Evolutionary conservation across 1,284 basidiomycete species (phyloP).

Genomic region (Baeospora myosura): DNA sequence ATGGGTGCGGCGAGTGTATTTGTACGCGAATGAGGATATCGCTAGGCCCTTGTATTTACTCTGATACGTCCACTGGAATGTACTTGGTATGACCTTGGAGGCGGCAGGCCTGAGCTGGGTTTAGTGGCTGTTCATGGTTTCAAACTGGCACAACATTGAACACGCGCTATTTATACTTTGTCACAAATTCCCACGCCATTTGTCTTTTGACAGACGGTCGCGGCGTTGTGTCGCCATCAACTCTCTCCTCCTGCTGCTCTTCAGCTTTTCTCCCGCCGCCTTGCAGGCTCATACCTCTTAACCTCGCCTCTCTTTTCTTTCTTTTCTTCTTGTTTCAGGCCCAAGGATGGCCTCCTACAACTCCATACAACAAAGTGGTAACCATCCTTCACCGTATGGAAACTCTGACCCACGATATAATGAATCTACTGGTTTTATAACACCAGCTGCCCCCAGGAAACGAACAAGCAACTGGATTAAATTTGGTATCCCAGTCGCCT

Average conservation of each 20-base stretch:
- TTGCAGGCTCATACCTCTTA: conserved; percentile 2
- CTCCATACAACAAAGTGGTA: conserved; percentile 7
- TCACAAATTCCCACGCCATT: no score
- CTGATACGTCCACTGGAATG: no score
- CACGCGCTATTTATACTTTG: no score
- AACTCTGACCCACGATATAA: conserved; percentile 60
- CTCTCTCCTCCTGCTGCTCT: conserved; percentile 12
- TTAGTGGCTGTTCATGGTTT: no score
- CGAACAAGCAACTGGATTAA: conserved; percentile 52
- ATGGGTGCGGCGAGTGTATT: conserved; percentile 83
- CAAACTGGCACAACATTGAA: no score
- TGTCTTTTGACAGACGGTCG: no score
- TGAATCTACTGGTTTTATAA: conserved; percentile 59
- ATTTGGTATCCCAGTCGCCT: conserved; percentile 54
- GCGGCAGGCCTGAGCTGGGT: no score
- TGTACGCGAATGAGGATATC: conserved; percentile 54
- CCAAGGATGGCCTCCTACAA: conserved; percentile 2
- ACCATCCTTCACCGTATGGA: conserved; percentile 33
- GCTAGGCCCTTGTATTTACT: no score
- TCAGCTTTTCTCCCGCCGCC: conserved; percentile 17
- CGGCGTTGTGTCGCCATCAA: no score
- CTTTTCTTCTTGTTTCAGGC: conserved; percentile 3
- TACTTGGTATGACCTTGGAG: no score
- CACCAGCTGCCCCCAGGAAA: conserved; percentile 43
- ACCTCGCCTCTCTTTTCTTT: conserved; percentile 4